Conservation (phyloP, 129 eudicot species). For the Ambrosia trifida region DNA sequence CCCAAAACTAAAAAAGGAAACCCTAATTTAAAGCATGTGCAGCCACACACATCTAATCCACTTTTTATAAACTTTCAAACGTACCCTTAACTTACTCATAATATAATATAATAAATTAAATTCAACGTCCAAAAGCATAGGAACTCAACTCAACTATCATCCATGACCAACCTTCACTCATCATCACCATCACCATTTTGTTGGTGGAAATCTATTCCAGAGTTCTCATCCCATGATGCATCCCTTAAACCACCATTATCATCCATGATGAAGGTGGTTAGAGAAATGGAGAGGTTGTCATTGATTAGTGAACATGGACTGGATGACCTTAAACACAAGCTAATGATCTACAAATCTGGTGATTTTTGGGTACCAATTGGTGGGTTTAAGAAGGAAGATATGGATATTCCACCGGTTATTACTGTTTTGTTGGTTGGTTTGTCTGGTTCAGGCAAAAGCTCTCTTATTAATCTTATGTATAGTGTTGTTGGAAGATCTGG, state of each 20-base stretch:
- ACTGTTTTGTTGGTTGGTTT: conserved; percentile 60
- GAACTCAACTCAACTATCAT: background rate
- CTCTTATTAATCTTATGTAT: conserved; percentile 69
- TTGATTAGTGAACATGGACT: conserved; percentile 55
- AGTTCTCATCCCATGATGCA: conserved; percentile 26
- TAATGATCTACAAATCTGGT: conserved; percentile 59
- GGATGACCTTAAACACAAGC: conserved; percentile 70
- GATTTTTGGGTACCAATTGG: conserved; percentile 82
- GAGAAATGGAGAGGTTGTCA: conserved; percentile 74
- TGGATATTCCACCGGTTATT: conserved; percentile 48
- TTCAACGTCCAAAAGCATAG: too few species aligned
- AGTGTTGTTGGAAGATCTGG: conserved; percentile 82
- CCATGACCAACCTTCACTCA: conserved; percentile 19
- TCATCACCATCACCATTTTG: conserved; percentile 7
- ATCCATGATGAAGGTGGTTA: conserved; percentile 44
- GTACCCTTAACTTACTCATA: too few species aligned
- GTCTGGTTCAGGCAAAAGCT: conserved; percentile 67
- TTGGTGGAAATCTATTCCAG: conserved; percentile 63
- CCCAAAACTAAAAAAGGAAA: conserved; percentile 15
- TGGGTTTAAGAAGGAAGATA: conserved; percentile 64
- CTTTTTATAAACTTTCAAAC: conserved; percentile 2
- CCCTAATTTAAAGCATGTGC: conserved; percentile 31
- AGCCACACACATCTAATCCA: conserved; percentile 43
- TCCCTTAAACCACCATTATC: conserved; percentile 17
- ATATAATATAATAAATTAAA: too few species aligned